These are phyloP conservation scores for Mycena citricolor DNA, from an alignment of 1,284 basidiomycete species.

Conservation along the genomic window DNA sequence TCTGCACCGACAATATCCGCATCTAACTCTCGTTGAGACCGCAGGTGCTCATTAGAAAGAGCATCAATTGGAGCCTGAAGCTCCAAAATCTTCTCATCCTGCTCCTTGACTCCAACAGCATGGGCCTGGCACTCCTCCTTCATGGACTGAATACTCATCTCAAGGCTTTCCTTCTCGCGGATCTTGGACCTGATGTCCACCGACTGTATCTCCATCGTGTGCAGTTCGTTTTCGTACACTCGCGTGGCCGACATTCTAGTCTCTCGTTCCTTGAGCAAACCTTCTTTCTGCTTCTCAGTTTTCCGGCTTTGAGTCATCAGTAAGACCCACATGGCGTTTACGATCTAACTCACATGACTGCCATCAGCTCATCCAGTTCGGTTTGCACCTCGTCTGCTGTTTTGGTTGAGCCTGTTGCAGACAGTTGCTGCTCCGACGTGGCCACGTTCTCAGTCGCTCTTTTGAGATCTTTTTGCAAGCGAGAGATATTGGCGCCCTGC, in stretches of 20 bases:
- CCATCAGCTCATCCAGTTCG: slow-evolving; percentile 64
- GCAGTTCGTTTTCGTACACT: slow-evolving; percentile 55
- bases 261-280: slow-evolving; percentile 64
- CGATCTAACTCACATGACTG: slow-evolving; percentile 59
- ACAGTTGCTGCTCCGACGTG: slow-evolving; percentile 70
- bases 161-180: slow-evolving; percentile 60
- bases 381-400: slow-evolving; percentile 83
- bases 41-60: slow-evolving; percentile 61
- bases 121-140: slow-evolving; percentile 55
- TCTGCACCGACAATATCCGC: slow-evolving; percentile 54
- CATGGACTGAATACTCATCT: slow-evolving; percentile 62
- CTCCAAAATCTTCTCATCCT: slow-evolving; percentile 63
- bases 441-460: slow-evolving; percentile 64
- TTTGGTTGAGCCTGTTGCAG: slow-evolving; percentile 71
- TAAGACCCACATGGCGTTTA: not conserved
- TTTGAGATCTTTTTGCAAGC: slow-evolving; percentile 65
- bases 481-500: slow-evolving; percentile 60
- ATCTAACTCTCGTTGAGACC: slow-evolving; percentile 53
- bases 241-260: slow-evolving; percentile 59
- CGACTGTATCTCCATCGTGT: slow-evolving; percentile 63
- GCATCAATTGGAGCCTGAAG: slow-evolving; percentile 68
- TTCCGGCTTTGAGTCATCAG: slow-evolving; percentile 49
- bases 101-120: slow-evolving; percentile 48
- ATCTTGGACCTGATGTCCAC: slow-evolving; percentile 61
- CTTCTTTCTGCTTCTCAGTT: slow-evolving; percentile 67